These are phyloP conservation scores for Sporisorium reilianum DNA, from an alignment of 1,284 basidiomycete genomes.

Conservation along the genomic window DNA sequence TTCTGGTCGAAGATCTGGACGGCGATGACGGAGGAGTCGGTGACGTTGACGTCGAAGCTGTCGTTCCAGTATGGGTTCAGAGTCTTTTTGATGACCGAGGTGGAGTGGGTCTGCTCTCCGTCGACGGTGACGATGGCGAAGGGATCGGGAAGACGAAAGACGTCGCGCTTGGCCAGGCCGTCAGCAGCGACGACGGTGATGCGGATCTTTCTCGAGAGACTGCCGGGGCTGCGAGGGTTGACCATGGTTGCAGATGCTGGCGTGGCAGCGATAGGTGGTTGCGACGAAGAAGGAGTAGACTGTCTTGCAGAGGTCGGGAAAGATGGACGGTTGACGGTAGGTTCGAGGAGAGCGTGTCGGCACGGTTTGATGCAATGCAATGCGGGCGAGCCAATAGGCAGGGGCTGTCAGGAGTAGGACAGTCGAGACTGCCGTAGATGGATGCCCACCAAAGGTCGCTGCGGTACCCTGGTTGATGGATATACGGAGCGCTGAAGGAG, in stretches of 20 bases:
- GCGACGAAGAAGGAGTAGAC: too few species aligned
- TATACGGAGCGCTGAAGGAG: constrained; percentile 2
- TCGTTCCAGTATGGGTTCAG: constrained; percentile 70
- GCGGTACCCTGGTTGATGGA: background rate
- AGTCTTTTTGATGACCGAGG: constrained; percentile 72
- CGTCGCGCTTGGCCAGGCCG: constrained; percentile 66
- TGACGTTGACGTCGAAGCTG: constrained; percentile 75
- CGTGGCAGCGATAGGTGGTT: too few species aligned
- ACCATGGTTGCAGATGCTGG: constrained; percentile 49
- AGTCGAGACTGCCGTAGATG: background rate
- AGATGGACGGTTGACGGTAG: background rate
- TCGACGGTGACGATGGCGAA: constrained; percentile 95
- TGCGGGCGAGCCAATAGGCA: background rate
- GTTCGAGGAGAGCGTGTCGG: background rate
- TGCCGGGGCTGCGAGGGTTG: constrained; percentile 58
- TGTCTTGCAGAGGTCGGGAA: background rate
- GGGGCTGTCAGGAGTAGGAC: background rate
- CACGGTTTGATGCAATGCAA: background rate
- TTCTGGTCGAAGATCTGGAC: constrained; percentile 97
- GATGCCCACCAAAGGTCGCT: too few species aligned
- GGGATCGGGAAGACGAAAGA: constrained; percentile 84
- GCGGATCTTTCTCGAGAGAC: constrained; percentile 62
- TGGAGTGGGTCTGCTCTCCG: constrained; percentile 92
- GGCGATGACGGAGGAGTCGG: constrained; percentile 88
- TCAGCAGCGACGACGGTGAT: constrained; percentile 69